phyloP scores from a whole-genome alignment of 2,329 filamentous ascomycete genomes.

The Fusarium nygamai region DNA sequence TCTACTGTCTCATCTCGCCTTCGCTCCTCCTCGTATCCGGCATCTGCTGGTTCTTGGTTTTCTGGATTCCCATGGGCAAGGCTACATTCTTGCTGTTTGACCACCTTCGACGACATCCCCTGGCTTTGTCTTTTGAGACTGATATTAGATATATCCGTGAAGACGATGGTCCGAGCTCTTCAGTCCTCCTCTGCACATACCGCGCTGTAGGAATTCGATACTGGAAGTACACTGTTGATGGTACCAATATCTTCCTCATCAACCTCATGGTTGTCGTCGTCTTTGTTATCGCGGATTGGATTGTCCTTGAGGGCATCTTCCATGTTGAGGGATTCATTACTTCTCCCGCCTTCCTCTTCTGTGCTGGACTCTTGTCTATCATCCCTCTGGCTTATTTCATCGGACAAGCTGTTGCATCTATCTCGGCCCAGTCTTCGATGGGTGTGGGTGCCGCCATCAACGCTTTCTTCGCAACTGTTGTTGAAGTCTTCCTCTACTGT shows the following conservation, averaged over 20 bases:
- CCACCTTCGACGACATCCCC: slow-evolving; percentile 89
- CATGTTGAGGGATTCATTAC: slow-evolving; percentile 79
- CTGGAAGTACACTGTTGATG: slow-evolving; percentile 99
- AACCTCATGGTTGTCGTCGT: slow-evolving; percentile 94
- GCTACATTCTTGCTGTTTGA: slow-evolving; percentile 89
- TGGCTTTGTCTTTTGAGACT: slow-evolving; percentile 92
- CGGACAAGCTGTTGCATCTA: slow-evolving; percentile 96
- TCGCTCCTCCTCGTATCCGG: slow-evolving; percentile 85
- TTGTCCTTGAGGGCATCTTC: slow-evolving; percentile 75
- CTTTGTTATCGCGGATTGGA: slow-evolving; percentile 95
- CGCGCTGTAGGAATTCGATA: slow-evolving; percentile 93
- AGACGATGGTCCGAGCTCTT: slow-evolving; percentile 77
- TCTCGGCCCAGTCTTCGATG: slow-evolving; percentile 98
- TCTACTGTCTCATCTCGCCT: slow-evolving; percentile 91
- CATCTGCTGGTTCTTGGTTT: slow-evolving; percentile 96
- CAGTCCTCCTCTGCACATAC: slow-evolving; percentile 95
- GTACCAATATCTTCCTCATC: slow-evolving; percentile 98
- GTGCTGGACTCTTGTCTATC: slow-evolving; percentile 85
- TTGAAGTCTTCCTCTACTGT: slow-evolving; percentile 98
- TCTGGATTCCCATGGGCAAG: slow-evolving; percentile 98
- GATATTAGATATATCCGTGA: slow-evolving; percentile 79
- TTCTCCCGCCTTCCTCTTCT: slow-evolving; percentile 85
- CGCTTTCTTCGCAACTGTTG: slow-evolving; percentile 96
- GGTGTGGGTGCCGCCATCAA: slow-evolving; percentile 96
- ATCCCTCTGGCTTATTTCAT: slow-evolving; percentile 99